Conservation (phyloP, 345 rosid genomes). For the Gossypium bickii region DNA sequence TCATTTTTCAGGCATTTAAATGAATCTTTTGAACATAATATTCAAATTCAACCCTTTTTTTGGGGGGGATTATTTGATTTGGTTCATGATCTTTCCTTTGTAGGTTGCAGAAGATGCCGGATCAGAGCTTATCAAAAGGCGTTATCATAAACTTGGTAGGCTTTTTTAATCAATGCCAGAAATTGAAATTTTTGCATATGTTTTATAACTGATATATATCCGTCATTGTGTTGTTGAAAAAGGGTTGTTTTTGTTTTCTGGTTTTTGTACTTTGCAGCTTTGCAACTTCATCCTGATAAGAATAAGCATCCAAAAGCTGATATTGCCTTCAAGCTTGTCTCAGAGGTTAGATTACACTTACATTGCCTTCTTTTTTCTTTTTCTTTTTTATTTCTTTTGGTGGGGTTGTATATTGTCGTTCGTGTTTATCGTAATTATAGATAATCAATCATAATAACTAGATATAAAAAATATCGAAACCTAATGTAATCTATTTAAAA, state of each 20-base stretch:
- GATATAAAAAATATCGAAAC: too few species aligned
- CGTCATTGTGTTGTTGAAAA: background rate
- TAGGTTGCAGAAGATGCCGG: constrained; percentile 75
- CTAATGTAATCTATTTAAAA: too few species aligned
- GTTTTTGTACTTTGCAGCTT: constrained; percentile 37
- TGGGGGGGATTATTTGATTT: background rate
- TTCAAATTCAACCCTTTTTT: background rate
- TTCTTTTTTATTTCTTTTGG: background rate
- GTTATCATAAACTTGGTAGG: constrained; percentile 74
- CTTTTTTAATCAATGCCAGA: background rate
- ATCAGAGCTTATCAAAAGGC: constrained; percentile 51
- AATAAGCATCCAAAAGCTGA: constrained; percentile 81
- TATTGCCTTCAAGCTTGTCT: constrained; percentile 84
- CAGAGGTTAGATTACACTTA: constrained; percentile 53
- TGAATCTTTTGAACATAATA: background rate
- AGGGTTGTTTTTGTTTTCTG: background rate
- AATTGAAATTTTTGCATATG: background rate
- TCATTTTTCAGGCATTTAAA: background rate
- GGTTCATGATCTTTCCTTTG: constrained; percentile 7
- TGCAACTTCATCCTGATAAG: constrained; percentile 95
- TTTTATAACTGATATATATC: too few species aligned
- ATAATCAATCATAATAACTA: too few species aligned
- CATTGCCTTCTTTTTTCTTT: background rate
- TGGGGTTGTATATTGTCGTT: background rate
- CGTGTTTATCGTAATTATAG: too few species aligned